Evolutionary conservation across 1,284 basidiomycete genomes (phyloP).

Genomic region (Xerocomus nothofagi): DNA sequence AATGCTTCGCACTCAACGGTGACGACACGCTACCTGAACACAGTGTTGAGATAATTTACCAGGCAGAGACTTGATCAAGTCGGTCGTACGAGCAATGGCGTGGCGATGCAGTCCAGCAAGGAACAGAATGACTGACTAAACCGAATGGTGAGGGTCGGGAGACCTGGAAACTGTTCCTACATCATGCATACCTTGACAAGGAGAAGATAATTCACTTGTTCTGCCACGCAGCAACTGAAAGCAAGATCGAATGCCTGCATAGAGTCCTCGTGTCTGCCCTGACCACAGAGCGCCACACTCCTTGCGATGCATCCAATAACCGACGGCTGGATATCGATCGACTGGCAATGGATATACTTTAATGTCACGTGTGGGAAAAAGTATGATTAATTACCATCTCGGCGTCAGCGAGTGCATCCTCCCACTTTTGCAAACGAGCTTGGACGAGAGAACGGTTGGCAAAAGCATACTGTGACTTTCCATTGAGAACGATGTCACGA

Average conservation of each 20-base stretch:
- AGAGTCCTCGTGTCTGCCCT: constrained; percentile 15
- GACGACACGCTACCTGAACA: constrained; percentile 13
- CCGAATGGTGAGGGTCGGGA: background rate
- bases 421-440: constrained; percentile 11
- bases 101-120: constrained; percentile 10
- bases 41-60: background rate
- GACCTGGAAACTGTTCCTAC: background rate
- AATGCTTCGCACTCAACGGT: background rate
- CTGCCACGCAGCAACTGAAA: constrained; percentile 10
- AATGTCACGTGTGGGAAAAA: background rate
- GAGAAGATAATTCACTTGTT: constrained; percentile 11
- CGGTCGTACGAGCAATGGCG: constrained; percentile 13
- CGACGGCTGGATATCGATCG: constrained; percentile 12
- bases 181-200: constrained; percentile 14
- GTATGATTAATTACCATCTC: constrained; percentile 12
- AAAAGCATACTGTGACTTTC: constrained; percentile 6
- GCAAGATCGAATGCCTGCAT: constrained; percentile 23
- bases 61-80: constrained; percentile 4
- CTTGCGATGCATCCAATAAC: constrained; percentile 23
- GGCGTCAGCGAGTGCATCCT: constrained; percentile 11
- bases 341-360: constrained; percentile 7
- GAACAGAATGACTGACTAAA: constrained; percentile 19
- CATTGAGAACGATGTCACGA: constrained; percentile 14
- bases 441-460: constrained; percentile 20
- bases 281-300: constrained; percentile 19